phyloP scores from a whole-genome alignment of 163 green algal genomes.

The Coccomyxa subellipsoidea region DNA sequence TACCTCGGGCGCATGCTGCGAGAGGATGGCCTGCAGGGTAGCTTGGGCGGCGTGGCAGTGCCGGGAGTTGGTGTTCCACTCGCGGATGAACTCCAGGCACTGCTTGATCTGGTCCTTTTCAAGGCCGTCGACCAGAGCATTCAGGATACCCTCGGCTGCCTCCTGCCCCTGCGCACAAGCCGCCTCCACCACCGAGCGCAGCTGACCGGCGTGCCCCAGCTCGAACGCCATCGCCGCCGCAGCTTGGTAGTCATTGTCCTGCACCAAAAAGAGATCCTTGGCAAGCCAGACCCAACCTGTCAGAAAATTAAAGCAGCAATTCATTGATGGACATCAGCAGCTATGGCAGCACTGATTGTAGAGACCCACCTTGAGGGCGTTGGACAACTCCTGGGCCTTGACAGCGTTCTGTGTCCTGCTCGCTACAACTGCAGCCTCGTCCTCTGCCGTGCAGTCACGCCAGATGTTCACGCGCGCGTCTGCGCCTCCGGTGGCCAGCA shows the following conservation, averaged over 20 bases:
- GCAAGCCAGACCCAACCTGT: background rate
- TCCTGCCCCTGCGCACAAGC: slow-evolving; percentile 18
- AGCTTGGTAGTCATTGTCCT: slow-evolving; percentile 62
- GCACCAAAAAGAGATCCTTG: background rate
- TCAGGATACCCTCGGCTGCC: slow-evolving; percentile 9
- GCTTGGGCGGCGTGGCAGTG: slow-evolving; percentile 73
- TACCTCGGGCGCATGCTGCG: slow-evolving; percentile 48
- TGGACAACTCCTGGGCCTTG: slow-evolving; percentile 76
- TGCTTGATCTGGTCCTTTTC: slow-evolving; percentile 33
- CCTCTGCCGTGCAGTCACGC: slow-evolving; percentile 65
- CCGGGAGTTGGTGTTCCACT: slow-evolving; percentile 89
- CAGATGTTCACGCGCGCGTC: slow-evolving; percentile 82
- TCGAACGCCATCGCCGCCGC: slow-evolving; percentile 81
- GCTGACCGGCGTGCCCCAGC: slow-evolving; percentile 53
- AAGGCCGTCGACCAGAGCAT: background rate
- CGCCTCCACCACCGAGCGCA: slow-evolving; percentile 50
- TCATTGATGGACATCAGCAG: background rate
- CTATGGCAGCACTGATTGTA: background rate
- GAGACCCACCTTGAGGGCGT: slow-evolving; percentile 65
- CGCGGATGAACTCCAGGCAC: slow-evolving; percentile 61
- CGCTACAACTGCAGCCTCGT: slow-evolving; percentile 41
- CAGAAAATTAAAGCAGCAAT: background rate
- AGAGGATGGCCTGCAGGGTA: slow-evolving; percentile 65
- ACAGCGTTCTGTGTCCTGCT: slow-evolving; percentile 37
- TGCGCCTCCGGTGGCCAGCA: slow-evolving; percentile 74